Percentiles rank a stretch among this genome's conserved stretches.
These are phyloP conservation scores for Coix lacrymajobi DNA, from an alignment of 176 grass and related monocot species.

Conservation along the genomic window DNA sequence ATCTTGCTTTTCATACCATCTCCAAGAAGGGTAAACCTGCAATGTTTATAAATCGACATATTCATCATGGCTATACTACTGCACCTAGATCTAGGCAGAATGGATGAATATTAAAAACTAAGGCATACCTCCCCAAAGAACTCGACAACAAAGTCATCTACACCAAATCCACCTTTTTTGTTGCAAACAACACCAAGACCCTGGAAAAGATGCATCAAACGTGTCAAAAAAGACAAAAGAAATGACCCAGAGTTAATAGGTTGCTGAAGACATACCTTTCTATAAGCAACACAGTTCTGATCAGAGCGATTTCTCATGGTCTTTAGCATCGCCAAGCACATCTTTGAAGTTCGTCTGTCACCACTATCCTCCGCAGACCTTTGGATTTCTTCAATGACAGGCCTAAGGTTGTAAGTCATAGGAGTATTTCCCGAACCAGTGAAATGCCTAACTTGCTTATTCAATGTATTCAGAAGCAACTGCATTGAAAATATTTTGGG, in stretches of 20 bases:
- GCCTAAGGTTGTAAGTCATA: conserved; percentile 83
- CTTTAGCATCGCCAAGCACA: conserved; percentile 73
- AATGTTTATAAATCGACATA: conserved; percentile 28
- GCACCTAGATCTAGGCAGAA: neutral
- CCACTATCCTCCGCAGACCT: conserved; percentile 61
- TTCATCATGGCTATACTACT: neutral
- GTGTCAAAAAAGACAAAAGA: conserved; percentile 16
- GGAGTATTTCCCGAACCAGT: conserved; percentile 88
- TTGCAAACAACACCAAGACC: conserved; percentile 98
- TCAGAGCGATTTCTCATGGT: conserved; percentile 68
- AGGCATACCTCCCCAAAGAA: conserved; percentile 87
- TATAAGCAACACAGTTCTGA: conserved; percentile 92
- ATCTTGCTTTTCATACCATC: conserved; percentile 99
- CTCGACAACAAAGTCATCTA: conserved; percentile 93
- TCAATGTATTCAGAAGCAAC: conserved; percentile 84
- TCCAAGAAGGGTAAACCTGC: conserved; percentile 99
- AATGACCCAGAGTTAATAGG: conserved; percentile 5
- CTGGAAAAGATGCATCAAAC: conserved; percentile 41
- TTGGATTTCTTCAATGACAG: conserved; percentile 85
- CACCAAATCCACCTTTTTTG: conserved; percentile 80
- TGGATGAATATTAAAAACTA: conserved; percentile 3
- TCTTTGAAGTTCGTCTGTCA: conserved; percentile 53
- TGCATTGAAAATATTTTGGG: conserved; percentile 32
- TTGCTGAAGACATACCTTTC: conserved; percentile 60
- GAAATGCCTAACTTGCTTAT: conserved; percentile 86